Evolutionary conservation across 345 rosid species (phyloP).

Genomic region (Melaleuca quinquenervia): DNA sequence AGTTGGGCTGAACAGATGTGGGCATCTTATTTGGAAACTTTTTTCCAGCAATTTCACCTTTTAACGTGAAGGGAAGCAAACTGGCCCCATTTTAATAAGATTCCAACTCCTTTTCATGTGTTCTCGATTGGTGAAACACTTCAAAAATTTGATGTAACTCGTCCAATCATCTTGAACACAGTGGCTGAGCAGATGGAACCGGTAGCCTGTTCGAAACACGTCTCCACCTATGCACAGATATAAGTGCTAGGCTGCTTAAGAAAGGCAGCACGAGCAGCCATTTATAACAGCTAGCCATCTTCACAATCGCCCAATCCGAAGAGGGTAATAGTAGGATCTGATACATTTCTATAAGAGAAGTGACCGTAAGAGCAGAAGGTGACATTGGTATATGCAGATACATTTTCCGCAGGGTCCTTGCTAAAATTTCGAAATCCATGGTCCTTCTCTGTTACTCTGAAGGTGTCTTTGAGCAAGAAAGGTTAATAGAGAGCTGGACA

Average conservation of each 20-base stretch:
- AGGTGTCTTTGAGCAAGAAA: not conserved
- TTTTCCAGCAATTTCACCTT: not conserved
- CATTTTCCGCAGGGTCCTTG: not conserved
- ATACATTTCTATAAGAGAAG: not conserved
- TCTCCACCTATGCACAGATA: not conserved
- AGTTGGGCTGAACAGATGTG: not conserved
- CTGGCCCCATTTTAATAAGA: not conserved
- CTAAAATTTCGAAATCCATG: not conserved
- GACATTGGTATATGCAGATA: not conserved
- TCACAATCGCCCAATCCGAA: not conserved
- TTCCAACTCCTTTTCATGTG: not conserved
- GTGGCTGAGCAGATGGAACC: not conserved
- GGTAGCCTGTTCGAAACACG: not conserved
- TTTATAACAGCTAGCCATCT: not conserved
- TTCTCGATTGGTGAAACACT: not conserved
- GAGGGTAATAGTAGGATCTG: not conserved
- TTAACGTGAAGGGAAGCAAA: not conserved
- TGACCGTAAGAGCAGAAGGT: not conserved
- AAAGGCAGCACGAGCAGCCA: not conserved
- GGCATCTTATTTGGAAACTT: not conserved
- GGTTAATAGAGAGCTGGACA: not conserved
- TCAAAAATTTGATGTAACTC: not conserved
- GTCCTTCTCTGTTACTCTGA: conserved; percentile 1
- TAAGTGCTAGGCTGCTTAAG: not conserved
- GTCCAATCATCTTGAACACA: not conserved